These are phyloP conservation scores for Sambucus nigra DNA, from an alignment of 129 eudicot species.

Conservation along the genomic window DNA sequence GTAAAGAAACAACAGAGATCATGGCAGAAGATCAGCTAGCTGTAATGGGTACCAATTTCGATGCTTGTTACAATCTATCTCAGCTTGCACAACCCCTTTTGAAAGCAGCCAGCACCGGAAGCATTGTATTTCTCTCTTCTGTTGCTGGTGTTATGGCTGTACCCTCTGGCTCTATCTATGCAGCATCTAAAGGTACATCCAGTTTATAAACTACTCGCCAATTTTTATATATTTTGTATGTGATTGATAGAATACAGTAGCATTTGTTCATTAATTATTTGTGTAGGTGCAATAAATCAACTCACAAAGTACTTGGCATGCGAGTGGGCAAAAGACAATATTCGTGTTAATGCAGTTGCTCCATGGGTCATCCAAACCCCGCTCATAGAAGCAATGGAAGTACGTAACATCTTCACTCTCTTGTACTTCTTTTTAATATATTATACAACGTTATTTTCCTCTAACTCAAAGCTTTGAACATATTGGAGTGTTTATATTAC, in stretches of 20 bases:
- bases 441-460: no score
- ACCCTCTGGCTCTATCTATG: not conserved
- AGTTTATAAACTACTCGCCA: not conserved
- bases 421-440: no score
- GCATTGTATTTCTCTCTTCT: constrained; percentile 16
- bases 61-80: constrained; percentile 11
- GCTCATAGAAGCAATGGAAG: not conserved
- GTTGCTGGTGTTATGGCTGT: constrained; percentile 5
- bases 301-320: constrained; percentile 21
- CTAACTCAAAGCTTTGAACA: no score
- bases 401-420: not conserved
- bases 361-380: constrained; percentile 10
- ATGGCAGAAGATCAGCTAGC: not conserved
- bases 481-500: no score
- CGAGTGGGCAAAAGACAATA: constrained; percentile 21
- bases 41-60: constrained; percentile 16
- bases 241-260: not conserved
- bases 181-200: constrained; percentile 15
- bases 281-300: constrained; percentile 16
- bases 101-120: constrained; percentile 11
- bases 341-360: constrained; percentile 16
- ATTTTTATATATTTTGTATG: not conserved
- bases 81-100: constrained; percentile 12
- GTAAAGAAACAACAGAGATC: constrained; percentile 1
- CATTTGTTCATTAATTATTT: not conserved